Conservation (phyloP, 192 early-diverging fungal genomes). For the Funneliformis geosporum region DNA sequence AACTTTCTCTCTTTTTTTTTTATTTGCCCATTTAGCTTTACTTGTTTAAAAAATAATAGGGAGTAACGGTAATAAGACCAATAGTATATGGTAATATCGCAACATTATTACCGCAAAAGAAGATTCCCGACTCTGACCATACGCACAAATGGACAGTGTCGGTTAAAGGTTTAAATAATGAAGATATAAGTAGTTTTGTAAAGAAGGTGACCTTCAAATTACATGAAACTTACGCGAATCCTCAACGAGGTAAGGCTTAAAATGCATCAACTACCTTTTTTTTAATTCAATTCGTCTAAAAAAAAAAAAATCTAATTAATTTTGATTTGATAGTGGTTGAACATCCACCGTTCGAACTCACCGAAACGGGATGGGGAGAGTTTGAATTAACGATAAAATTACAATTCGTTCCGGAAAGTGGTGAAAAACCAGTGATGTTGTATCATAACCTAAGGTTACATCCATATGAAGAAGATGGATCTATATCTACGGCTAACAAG, state of each 20-base stretch:
- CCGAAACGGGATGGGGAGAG: conserved; percentile 99
- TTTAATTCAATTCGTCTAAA: background rate
- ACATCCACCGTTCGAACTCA: conserved; percentile 86
- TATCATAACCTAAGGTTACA: conserved; percentile 92
- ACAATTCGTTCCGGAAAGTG: conserved; percentile 73
- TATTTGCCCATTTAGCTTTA: background rate
- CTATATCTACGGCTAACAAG: conserved; percentile 54
- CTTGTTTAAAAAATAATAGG: conserved; percentile 37
- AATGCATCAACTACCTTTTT: background rate
- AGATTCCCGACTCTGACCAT: conserved; percentile 74
- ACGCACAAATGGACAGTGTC: conserved; percentile 97
- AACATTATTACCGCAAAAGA: conserved; percentile 64
- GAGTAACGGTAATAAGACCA: conserved; percentile 68
- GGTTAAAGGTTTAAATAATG: conserved; percentile 79
- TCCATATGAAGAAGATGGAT: conserved; percentile 73
- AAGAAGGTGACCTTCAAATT: conserved; percentile 92
- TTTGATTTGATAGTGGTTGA: conserved; percentile 59
- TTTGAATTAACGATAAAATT: conserved; percentile 97
- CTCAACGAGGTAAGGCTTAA: conserved; percentile 57
- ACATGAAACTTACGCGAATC: conserved; percentile 89
- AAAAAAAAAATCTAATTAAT: background rate
- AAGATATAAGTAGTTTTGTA: conserved; percentile 84
- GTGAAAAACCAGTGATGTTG: conserved; percentile 78
- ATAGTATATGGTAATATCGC: conserved; percentile 89
- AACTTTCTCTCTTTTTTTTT: too few species aligned